Evolutionary conservation across 2,329 filamentous ascomycete species (phyloP), one percentile per base, ranked within the genome.

Genomic region (Pseudocercospora ulei): DNA sequence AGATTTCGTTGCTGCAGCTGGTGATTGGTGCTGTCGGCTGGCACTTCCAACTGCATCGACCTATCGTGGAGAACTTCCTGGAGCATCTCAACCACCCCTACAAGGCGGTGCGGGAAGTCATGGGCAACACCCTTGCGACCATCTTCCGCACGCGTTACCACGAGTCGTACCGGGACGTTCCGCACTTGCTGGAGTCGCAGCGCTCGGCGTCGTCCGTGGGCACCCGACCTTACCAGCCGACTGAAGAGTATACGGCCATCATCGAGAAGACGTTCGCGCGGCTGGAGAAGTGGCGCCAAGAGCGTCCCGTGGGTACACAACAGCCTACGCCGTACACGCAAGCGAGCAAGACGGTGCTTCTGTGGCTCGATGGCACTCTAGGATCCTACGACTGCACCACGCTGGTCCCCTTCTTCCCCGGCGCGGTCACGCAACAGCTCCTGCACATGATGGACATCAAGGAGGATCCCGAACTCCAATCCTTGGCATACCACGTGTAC

Each of bases 371-470:
- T 62, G 82, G 78, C 33, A 90, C 85, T 9, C 70, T 98, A 2
- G 85, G 83, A 2, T 93, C 85, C 0, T 82, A 92, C 48, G 90
- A 96, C 59, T 98, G 90, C 63, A 93, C 78, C 0, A 81, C 90
- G 57, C 74, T 98, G 8, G 76, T 92, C 11, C 77, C 80, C 3
- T 96, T 95, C 72, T 96, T 98, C 68, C 82, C 86, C 0, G 73
- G 82, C 22, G 71, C 81, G 0, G 88, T 96, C 56, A 90, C 93
- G 60, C 83, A 90, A 54, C 83, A 95, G 59, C 74, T 98, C 8
- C 68, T 98, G 36, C 87, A 98, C 67, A 98, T 98, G 90, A 98
- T 98, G 88, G 90, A 98, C 57, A 85, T 98, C 60, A 96, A 96
- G 62, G 90, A 98, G 62, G 90, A 98, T 55, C 86, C 85, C 0